phyloP scores from a whole-genome alignment of 176 grass and related monocot species.

The Eremochloa ophiuroides region DNA sequence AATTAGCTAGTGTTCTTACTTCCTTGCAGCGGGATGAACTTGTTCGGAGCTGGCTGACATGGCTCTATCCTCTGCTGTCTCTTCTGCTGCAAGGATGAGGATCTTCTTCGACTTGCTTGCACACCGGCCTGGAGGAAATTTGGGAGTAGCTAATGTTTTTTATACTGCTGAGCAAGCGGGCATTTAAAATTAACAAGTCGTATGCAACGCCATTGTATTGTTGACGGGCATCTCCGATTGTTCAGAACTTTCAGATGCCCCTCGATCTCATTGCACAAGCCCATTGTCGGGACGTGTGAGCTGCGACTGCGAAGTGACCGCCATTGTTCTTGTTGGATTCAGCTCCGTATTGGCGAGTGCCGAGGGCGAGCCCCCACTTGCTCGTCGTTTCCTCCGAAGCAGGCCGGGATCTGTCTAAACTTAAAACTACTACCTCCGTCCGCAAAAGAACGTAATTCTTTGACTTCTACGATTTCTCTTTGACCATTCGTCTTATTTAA shows the following conservation, averaged over 20 bases:
- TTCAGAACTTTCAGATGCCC: background rate
- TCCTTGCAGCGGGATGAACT: slow-evolving; percentile 21
- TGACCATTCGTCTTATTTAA: no score
- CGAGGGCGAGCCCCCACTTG: background rate
- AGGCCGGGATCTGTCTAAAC: no score
- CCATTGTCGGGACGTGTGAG: background rate
- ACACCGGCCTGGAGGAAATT: background rate
- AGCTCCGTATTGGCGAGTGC: background rate
- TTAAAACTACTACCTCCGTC: no score
- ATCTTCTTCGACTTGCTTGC: background rate
- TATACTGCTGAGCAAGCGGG: background rate
- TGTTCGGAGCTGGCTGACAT: slow-evolving; percentile 26
- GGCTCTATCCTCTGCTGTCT: background rate
- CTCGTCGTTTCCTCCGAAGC: background rate
- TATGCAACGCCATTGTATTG: background rate
- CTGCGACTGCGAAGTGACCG: background rate
- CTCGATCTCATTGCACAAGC: background rate
- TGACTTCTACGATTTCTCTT: no score
- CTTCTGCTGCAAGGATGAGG: background rate
- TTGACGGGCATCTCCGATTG: background rate
- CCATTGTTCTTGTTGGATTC: no score
- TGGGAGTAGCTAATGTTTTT: background rate
- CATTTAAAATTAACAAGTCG: background rate
- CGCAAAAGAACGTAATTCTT: no score
- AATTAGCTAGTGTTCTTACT: background rate